Conservation (phyloP, 2,329 filamentous ascomycete genomes). For the Tympanopsis confertula region DNA sequence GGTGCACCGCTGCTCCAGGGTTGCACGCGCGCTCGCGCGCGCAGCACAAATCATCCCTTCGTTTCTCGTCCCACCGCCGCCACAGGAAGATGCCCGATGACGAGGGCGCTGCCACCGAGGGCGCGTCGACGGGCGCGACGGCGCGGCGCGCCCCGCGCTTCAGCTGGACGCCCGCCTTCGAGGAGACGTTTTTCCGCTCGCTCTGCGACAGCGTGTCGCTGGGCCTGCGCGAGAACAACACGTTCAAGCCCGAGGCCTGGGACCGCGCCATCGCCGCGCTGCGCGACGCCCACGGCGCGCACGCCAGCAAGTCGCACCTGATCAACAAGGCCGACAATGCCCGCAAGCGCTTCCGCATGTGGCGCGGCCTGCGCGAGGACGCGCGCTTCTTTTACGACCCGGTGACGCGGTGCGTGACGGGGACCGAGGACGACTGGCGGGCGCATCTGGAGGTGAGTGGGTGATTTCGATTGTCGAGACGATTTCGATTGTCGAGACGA, state of each 20-base stretch:
- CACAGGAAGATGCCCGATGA: no score
- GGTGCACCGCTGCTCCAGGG: no score
- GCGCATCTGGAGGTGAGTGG: conserved; percentile 41
- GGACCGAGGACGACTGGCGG: conserved; percentile 43
- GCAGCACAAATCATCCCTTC: no score
- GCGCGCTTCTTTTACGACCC: conserved; percentile 43
- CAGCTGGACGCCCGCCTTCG: conserved; percentile 46
- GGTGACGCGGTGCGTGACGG: conserved; percentile 35
- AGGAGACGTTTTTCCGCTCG: conserved; percentile 48
- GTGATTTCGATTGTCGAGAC: background rate
- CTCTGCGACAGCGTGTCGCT: conserved; percentile 46
- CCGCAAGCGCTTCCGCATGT: conserved; percentile 49
- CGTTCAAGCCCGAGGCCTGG: conserved; percentile 51
- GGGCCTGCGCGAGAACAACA: conserved; percentile 43
- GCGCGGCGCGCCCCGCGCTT: conserved; percentile 32
- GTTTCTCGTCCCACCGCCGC: no score
- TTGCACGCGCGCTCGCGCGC: no score
- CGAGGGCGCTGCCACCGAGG: no score
- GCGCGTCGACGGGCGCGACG: no score
- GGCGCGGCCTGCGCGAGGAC: conserved; percentile 45
- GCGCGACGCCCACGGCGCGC: conserved; percentile 41
- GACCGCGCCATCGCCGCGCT: conserved; percentile 41
- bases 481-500: conserved; percentile 1
- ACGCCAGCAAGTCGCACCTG: conserved; percentile 46
- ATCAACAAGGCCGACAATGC: conserved; percentile 56